phyloP scores from a whole-genome alignment of 352 stramenopile species.

The Thraustotheca clavata region DNA sequence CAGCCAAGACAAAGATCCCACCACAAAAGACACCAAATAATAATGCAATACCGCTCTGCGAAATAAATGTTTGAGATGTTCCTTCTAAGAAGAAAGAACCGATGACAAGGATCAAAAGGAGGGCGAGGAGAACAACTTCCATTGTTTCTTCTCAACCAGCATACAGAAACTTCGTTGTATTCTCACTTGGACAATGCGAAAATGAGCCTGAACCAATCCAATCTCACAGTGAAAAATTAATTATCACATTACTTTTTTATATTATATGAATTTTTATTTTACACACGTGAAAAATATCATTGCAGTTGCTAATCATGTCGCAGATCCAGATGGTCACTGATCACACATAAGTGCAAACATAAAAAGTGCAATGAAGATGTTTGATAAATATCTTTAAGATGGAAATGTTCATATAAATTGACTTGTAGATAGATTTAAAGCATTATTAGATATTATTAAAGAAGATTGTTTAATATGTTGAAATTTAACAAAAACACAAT shows the following conservation, averaged over 20 bases:
- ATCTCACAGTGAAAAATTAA: not conserved
- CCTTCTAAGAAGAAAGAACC: constrained; percentile 80
- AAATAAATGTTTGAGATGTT: constrained; percentile 79
- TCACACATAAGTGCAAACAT: too few species aligned
- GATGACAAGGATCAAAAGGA: constrained; percentile 85
- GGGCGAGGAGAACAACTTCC: constrained; percentile 75
- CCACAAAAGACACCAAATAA: constrained; percentile 68
- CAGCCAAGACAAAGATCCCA: constrained; percentile 54
- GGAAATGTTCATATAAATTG: too few species aligned
- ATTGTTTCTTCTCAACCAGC: constrained; percentile 28
- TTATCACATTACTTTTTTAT: not conserved
- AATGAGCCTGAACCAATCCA: not conserved
- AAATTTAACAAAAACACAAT: too few species aligned
- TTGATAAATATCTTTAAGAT: too few species aligned
- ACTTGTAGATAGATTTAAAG: too few species aligned
- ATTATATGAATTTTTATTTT: not conserved
- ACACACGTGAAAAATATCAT: not conserved
- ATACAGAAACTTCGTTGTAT: not conserved
- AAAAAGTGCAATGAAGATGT: too few species aligned
- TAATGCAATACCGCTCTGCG: constrained; percentile 77
- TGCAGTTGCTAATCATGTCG: not conserved
- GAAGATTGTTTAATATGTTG: too few species aligned
- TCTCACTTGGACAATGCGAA: not conserved
- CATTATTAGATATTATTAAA: too few species aligned
- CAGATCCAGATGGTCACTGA: not conserved